phyloP scores from a whole-genome alignment of 805 yeast genomes.

The Candida maris region DNA sequence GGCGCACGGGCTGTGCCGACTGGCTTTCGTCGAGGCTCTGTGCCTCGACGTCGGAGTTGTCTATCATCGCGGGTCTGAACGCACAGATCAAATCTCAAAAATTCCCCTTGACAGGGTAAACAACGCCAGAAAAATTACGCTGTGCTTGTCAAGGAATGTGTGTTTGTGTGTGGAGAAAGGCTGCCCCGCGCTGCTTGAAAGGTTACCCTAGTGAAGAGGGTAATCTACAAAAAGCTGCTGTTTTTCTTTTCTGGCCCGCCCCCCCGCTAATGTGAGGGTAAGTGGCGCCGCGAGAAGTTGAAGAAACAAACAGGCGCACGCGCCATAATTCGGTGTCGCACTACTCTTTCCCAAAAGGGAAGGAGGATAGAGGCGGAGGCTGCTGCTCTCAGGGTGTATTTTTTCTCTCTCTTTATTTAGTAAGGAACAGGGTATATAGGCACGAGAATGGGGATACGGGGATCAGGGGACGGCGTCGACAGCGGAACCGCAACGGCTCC shows the following conservation, averaged over 20 bases:
- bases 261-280: neutral
- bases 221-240: constrained; percentile 2
- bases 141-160: neutral
- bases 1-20: neutral
- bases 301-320: constrained; percentile 9
- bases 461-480: too few relatives aligned
- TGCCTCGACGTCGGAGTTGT: constrained; percentile 1
- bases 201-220: constrained; percentile 22
- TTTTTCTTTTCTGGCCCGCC: too few relatives aligned
- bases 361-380: too few relatives aligned
- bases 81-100: neutral
- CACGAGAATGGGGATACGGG: neutral
- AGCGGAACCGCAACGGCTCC: too few relatives aligned
- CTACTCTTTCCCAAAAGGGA: too few relatives aligned
- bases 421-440: too few relatives aligned
- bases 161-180: too few relatives aligned
- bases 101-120: neutral
- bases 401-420: too few relatives aligned
- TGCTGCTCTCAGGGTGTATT: too few relatives aligned
- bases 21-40: neutral
- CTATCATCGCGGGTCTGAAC: neutral
- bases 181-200: too few relatives aligned
- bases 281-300: constrained; percentile 3
- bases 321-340: too few relatives aligned
- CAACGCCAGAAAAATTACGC: neutral